Evolutionary conservation across 1,284 basidiomycete species (phyloP).

Genomic region (Inonotus hispidus): DNA sequence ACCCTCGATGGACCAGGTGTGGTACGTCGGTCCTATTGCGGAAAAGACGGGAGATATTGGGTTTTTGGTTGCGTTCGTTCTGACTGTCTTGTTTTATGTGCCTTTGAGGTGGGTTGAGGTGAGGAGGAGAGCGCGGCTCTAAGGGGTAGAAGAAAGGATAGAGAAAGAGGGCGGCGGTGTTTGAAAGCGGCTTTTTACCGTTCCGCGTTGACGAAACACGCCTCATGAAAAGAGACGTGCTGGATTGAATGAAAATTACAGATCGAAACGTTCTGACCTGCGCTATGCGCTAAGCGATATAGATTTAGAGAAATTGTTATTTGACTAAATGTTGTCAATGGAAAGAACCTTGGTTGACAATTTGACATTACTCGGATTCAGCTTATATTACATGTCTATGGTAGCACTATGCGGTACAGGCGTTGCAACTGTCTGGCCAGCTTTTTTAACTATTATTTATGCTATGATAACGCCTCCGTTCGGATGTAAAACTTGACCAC

Average conservation of each 20-base stretch:
- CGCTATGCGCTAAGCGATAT: too few species aligned
- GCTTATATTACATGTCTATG: too few species aligned
- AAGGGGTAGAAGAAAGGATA: neutral
- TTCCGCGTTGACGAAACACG: too few species aligned
- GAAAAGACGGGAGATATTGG: slow-evolving; percentile 67
- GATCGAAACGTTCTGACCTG: too few species aligned
- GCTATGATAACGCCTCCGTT: slow-evolving; percentile 35
- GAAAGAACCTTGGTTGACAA: too few species aligned
- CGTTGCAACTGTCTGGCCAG: neutral
- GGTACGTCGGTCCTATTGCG: slow-evolving; percentile 72
- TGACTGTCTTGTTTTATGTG: slow-evolving; percentile 50
- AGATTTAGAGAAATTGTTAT: too few species aligned
- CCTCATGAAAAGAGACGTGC: too few species aligned
- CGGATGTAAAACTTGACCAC: slow-evolving; percentile 34
- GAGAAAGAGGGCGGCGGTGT: neutral
- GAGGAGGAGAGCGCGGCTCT: slow-evolving; percentile 25
- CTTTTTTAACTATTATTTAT: slow-evolving; percentile 17
- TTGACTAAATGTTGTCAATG: too few species aligned
- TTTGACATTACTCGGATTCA: too few species aligned
- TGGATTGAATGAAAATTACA: too few species aligned
- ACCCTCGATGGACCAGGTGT: slow-evolving; percentile 66
- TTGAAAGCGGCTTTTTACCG: neutral
- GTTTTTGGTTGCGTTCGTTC: slow-evolving; percentile 63
- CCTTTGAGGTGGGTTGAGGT: slow-evolving; percentile 45
- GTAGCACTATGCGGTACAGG: too few species aligned